Evolutionary conservation across 331 rosid genomes (phyloP).

Genomic region (Quercus tomentella): DNA sequence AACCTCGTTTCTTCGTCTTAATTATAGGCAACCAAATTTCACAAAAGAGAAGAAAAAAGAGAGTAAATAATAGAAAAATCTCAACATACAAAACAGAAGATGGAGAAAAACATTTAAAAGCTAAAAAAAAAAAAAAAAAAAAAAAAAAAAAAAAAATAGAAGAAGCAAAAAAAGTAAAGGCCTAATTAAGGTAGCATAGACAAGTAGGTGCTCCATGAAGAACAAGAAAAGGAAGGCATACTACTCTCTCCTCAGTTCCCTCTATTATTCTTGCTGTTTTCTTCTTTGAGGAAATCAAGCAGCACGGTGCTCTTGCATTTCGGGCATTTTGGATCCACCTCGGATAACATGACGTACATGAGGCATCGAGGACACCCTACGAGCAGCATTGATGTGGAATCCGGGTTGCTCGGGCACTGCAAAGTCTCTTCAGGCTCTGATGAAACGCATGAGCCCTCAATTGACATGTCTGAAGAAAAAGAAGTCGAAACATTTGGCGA

Average conservation of each 20-base stretch:
- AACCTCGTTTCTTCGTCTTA: neutral
- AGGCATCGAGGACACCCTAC: conserved; percentile 45
- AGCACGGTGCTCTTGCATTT: conserved; percentile 39
- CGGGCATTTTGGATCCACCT: conserved; percentile 44
- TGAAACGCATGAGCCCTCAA: conserved; percentile 36
- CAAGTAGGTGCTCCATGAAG: neutral
- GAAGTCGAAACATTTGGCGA: conserved; percentile 2
- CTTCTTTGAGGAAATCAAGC: conserved; percentile 21
- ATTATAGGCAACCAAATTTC: neutral
- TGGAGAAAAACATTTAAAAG: neutral
- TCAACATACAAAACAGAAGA: neutral
- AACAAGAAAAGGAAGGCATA: neutral
- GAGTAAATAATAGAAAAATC: too few species aligned
- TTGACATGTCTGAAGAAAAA: neutral
- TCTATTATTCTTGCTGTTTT: neutral
- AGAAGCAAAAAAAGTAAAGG: too few species aligned
- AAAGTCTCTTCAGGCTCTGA: conserved; percentile 10
- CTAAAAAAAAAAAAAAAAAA: too few species aligned
- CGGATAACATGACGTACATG: conserved; percentile 43
- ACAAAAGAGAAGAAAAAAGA: neutral
- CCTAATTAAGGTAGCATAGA: too few species aligned
- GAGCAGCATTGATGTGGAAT: conserved; percentile 26
- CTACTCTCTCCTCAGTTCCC: neutral
- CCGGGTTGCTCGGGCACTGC: neutral
- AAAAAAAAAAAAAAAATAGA: neutral